Base-by-base conservation (phyloP, 2,329 filamentous ascomycete species). In the Epichloe festucae region DNA sequence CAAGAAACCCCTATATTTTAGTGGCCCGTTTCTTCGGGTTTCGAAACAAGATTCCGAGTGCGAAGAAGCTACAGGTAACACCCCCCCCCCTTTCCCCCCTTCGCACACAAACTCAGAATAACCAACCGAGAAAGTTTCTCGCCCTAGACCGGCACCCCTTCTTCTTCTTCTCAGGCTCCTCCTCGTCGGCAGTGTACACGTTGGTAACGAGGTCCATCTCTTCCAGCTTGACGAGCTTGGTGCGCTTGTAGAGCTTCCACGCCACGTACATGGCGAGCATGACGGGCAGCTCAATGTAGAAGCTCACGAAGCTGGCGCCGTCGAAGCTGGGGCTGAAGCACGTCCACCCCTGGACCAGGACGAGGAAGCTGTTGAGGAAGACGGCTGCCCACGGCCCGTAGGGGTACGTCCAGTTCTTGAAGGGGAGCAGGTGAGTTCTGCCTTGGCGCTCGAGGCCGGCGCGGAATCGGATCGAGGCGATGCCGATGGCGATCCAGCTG, bases 191-290 rank as follows among this genome's bases (percentile, higher is more conserved):
- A 14, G 75, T 61, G 2, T 79, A 76, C 10, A 86, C 66, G 56
- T 84, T 83, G 23, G 77, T 76, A 39, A 74, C 67, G 17, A 88
- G 65, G 62, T 89, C 84, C 27, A 83, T 78, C 46, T 86, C 77
- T 1, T 76, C 68, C 0, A 80, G 67, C 42, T 67, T 71, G 35
- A 75, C 67, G 53, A 76, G 72, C 55, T 74, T 80, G 0, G 84
- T 87, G 61, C 72, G 75, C 65, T 87, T 83, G 54, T 81, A 52
- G 1, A 87, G 27, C 65, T 91, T 93, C 83, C 85, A 91, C 5
- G 73, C 79, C 0, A 83, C 44, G 60, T 78, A 90, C 36, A 91
- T 71, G 8, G 82, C 57, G 15, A 77, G 55, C 73, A 84, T 80
- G 53, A 84, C 58, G 0, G 79, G 77, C 23, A 84, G 63, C 63